phyloP scores from a whole-genome alignment of 2,329 filamentous ascomycete genomes.

The Teratosphaeria destructans region DNA sequence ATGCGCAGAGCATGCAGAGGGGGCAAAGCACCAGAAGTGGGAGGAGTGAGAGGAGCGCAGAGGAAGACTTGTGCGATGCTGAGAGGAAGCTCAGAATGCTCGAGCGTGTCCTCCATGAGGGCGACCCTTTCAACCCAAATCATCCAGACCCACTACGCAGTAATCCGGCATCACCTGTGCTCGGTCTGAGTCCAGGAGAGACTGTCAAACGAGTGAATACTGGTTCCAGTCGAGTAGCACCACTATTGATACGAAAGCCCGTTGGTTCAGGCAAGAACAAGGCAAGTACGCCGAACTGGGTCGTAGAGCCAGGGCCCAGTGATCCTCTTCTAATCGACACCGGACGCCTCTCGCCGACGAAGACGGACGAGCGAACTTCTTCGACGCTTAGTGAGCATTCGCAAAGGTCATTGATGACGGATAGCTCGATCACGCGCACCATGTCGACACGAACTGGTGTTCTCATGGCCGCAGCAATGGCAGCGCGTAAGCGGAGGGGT shows the following conservation, averaged over 20 bases:
- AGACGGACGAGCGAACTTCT: conserved; percentile 45
- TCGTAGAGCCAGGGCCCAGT: conserved; percentile 9
- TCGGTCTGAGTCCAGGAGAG: conserved; percentile 4
- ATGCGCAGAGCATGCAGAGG: conserved; percentile 2
- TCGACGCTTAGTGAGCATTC: conserved; percentile 48
- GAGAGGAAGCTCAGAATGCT: conserved; percentile 13
- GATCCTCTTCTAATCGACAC: conserved; percentile 8
- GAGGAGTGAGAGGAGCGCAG: background rate
- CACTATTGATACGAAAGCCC: background rate
- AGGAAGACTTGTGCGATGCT: conserved; percentile 5
- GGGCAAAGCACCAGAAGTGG: background rate
- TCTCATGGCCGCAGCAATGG: conserved; percentile 24
- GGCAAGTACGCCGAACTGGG: conserved; percentile 20
- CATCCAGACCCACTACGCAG: conserved; percentile 27
- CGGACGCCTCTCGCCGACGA: conserved; percentile 38
- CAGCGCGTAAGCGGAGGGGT: conserved; percentile 4
- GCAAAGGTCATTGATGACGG: conserved; percentile 32
- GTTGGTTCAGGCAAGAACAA: conserved; percentile 3
- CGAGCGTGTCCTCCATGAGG: conserved; percentile 8
- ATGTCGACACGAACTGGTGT: conserved; percentile 35
- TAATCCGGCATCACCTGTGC: conserved; percentile 22
- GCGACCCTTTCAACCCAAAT: conserved; percentile 32
- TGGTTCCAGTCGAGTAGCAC: conserved; percentile 9
- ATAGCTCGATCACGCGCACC: conserved; percentile 32
- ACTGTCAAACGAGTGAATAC: conserved; percentile 20